phyloP scores from a whole-genome alignment of 2,329 filamentous ascomycete species.

The Fusarium denticulatum region DNA sequence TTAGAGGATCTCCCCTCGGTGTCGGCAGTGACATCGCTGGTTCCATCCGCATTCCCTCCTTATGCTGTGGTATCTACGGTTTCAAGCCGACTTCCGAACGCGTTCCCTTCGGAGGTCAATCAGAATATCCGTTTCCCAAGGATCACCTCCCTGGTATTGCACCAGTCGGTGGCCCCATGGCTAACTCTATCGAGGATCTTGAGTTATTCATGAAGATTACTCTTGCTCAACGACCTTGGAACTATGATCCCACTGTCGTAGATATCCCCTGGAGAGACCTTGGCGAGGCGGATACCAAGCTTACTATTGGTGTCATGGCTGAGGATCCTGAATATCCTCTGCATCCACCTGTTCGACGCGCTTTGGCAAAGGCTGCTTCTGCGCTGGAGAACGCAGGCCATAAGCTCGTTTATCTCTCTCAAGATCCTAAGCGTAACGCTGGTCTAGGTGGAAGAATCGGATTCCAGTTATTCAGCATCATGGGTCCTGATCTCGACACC shows the following conservation, averaged over 20 bases:
- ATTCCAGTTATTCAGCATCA: slow-evolving; percentile 33
- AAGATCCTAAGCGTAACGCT: slow-evolving; percentile 24
- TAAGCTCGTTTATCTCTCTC: slow-evolving; percentile 50
- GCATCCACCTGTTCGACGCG: slow-evolving; percentile 60
- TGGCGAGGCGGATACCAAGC: slow-evolving; percentile 17
- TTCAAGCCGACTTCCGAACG: slow-evolving; percentile 66
- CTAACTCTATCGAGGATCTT: slow-evolving; percentile 48
- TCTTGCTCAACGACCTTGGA: slow-evolving; percentile 54
- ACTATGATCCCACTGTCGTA: slow-evolving; percentile 53
- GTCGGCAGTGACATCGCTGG: slow-evolving; percentile 51
- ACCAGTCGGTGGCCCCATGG: slow-evolving; percentile 55
- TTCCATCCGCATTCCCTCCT: slow-evolving; percentile 61
- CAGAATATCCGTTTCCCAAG: slow-evolving; percentile 31
- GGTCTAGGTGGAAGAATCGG: slow-evolving; percentile 29
- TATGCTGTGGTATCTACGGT: slow-evolving; percentile 66
- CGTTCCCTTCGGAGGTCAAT: slow-evolving; percentile 54
- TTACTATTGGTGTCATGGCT: slow-evolving; percentile 58
- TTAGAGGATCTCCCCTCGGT: slow-evolving; percentile 39
- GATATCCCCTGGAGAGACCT: slow-evolving; percentile 58
- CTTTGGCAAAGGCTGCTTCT: slow-evolving; percentile 53
- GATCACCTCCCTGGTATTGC: slow-evolving; percentile 42
- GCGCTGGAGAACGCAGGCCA: slow-evolving; percentile 57
- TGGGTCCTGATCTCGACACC: slow-evolving; percentile 16
- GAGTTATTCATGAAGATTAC: slow-evolving; percentile 50
- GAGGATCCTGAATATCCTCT: slow-evolving; percentile 60